Evolutionary conservation across 352 stramenopile genomes (phyloP).

Genomic region (Phytophthora vignae): DNA sequence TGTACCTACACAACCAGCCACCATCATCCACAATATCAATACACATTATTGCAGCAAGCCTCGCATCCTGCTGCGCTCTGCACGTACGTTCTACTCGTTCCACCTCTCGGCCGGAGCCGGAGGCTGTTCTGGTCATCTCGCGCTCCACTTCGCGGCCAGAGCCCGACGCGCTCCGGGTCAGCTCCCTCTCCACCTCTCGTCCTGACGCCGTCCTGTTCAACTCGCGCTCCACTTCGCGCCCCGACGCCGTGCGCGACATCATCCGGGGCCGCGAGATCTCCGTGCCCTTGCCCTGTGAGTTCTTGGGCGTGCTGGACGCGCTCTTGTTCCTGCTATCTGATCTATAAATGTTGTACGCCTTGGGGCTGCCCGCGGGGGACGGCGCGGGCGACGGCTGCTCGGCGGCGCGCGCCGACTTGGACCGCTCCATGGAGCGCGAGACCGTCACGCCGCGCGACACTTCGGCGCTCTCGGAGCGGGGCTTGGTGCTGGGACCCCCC

Average conservation of each 20-base stretch:
- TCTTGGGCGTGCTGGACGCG: conserved; percentile 46
- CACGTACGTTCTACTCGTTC: conserved; percentile 43
- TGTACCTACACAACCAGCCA: conserved; percentile 10
- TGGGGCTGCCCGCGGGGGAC: conserved; percentile 44
- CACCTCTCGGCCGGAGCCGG: conserved; percentile 43
- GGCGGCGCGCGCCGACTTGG: conserved; percentile 56
- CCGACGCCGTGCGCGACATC: conserved; percentile 61
- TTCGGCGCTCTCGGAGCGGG: conserved; percentile 43
- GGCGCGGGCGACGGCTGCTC: conserved; percentile 49
- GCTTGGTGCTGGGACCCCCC: conserved; percentile 25
- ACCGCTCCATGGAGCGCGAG: conserved; percentile 61
- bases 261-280: conserved; percentile 84
- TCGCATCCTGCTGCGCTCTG: not conserved
- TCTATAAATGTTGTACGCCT: conserved; percentile 64
- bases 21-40: not conserved
- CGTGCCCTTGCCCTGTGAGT: conserved; percentile 57
- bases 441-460: conserved; percentile 64
- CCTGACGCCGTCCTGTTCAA: conserved; percentile 33
- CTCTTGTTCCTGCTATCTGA: conserved; percentile 63
- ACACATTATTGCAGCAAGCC: not conserved
- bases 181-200: conserved; percentile 60
- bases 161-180: conserved; percentile 52
- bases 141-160: conserved; percentile 49
- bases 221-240: conserved; percentile 48
- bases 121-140: conserved; percentile 38